Evolutionary conservation across 179 eudicot genomes (phyloP), one percentile per base, ranked within the genome.

Genomic region (Heliamphora ciliata): DNA sequence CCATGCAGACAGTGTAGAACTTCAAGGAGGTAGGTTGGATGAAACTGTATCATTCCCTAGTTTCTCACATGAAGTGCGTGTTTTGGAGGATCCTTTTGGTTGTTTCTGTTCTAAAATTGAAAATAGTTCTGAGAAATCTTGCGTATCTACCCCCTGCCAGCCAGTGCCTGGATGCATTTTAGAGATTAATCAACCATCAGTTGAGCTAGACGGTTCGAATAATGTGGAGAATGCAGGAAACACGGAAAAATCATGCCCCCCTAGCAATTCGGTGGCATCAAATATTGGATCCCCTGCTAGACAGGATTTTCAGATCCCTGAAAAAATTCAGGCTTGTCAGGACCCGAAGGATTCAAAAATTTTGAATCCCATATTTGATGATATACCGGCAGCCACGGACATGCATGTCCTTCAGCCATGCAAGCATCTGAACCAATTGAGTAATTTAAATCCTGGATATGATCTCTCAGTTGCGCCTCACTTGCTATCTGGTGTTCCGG

Each of bases 331-430:
- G 77, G 72, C 81, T 79, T 74, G 40, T 79, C 70, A 65, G 66
- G 81, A 86, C 24, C 76, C 83, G 56, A 80, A 85, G 54, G 81
- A 79, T 63, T 55, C 67, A 47, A 80, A 74, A 73, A 63, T 66
- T 70, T 52, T 80, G 60, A 81, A 78, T 77, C 79, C 67, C 76
- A 31, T 79, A 78, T 65, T 64, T 80, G 81, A 54, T 75, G 89
- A 76, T 58, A 82, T 84, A 6, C 67, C 77, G 72, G 67, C 65
- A 6, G 63, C 9, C 74, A 74, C 80, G 81, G 59, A 56, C 59
- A 51, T 56, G 76, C 90, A 86, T 24, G 64, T 84, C 77, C 92
- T 91, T 71, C 90, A 81, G 77, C 91, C 89, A 56, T 92, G 95
- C 85, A 86, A 63, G 11, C 83, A 60, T 75, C 31, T 50, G 56